These are phyloP conservation scores for Xylaria bambusicola DNA, from an alignment of 495 filamentous ascomycete genomes.

Conservation along the genomic window DNA sequence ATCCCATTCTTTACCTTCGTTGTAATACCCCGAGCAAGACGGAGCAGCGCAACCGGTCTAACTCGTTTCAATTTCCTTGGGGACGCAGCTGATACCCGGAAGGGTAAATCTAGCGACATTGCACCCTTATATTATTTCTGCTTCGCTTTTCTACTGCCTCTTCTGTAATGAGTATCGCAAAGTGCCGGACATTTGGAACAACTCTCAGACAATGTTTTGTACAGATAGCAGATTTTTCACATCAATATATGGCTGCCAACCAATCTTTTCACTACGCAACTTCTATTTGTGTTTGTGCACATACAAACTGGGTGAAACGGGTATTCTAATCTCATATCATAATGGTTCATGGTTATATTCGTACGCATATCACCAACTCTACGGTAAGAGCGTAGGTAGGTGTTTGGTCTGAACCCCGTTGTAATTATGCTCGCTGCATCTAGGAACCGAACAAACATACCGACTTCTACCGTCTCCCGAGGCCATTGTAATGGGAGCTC, in stretches of 20 bases:
- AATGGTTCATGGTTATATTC: too few species aligned
- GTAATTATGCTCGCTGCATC: too few species aligned
- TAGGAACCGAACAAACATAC: too few species aligned
- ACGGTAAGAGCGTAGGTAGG: too few species aligned
- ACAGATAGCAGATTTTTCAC: constrained; percentile 31
- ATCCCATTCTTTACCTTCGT: constrained; percentile 54
- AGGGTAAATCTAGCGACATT: constrained; percentile 11
- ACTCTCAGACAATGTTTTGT: constrained; percentile 30
- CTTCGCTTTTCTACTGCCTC: constrained; percentile 16
- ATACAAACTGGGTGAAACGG: too few species aligned
- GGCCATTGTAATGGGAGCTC: too few species aligned
- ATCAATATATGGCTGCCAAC: constrained; percentile 35
- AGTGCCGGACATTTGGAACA: constrained; percentile 44
- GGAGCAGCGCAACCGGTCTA: constrained; percentile 39
- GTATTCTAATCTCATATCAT: too few species aligned
- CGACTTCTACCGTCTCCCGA: too few species aligned
- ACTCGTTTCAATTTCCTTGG: constrained; percentile 30
- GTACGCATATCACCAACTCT: too few species aligned
- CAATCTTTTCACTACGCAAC: too few species aligned
- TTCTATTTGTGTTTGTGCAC: too few species aligned
- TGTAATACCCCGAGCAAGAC: constrained; percentile 52
- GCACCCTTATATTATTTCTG: constrained; percentile 28
- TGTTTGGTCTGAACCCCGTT: too few species aligned
- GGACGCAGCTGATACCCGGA: not conserved
- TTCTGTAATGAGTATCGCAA: constrained; percentile 20